phyloP scores from a whole-genome alignment of 1,284 basidiomycete species.

The Chalciporus sp. region DNA sequence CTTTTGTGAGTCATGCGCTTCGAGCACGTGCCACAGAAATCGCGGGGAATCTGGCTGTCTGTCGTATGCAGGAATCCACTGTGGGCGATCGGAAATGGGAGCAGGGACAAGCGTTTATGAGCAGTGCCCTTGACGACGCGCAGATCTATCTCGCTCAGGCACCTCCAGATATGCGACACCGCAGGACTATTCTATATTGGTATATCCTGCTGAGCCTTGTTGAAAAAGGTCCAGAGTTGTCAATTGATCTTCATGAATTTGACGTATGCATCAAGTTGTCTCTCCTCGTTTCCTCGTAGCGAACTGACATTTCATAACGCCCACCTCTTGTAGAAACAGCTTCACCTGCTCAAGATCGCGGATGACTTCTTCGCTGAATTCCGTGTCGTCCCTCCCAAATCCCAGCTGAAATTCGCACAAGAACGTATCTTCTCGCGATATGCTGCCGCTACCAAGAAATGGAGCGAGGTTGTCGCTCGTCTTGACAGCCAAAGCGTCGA shows the following conservation, averaged over 20 bases:
- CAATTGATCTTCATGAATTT: conserved; percentile 47
- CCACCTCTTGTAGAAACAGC: conserved; percentile 34
- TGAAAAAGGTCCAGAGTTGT: conserved; percentile 50
- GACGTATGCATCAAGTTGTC: conserved; percentile 35
- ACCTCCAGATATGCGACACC: conserved; percentile 59
- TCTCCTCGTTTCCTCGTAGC: too few species aligned
- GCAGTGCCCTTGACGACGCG: conserved; percentile 55
- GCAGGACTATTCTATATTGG: conserved; percentile 58
- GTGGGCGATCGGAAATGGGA: conserved; percentile 48
- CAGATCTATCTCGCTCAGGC: conserved; percentile 54
- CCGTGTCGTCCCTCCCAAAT: conserved; percentile 44
- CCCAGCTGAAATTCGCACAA: conserved; percentile 50
- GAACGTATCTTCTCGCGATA: conserved; percentile 47
- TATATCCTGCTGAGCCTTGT: conserved; percentile 52
- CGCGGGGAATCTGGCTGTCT: conserved; percentile 53
- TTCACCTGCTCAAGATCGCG: conserved; percentile 46
- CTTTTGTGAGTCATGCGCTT: conserved; percentile 53
- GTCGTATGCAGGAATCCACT: conserved; percentile 43
- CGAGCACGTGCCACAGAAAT: conserved; percentile 60
- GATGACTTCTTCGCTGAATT: conserved; percentile 49
- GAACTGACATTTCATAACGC: neutral
- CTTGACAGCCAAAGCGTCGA: conserved; percentile 33
- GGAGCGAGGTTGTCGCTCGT: conserved; percentile 41
- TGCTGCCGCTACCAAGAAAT: conserved; percentile 45
- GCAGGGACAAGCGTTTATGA: conserved; percentile 61